A percentile compares a stretch with the other conserved stretches of the same genome.
Conservation (phyloP, 768 basidiomycete genomes). For the Rossbeevera mucosa region DNA sequence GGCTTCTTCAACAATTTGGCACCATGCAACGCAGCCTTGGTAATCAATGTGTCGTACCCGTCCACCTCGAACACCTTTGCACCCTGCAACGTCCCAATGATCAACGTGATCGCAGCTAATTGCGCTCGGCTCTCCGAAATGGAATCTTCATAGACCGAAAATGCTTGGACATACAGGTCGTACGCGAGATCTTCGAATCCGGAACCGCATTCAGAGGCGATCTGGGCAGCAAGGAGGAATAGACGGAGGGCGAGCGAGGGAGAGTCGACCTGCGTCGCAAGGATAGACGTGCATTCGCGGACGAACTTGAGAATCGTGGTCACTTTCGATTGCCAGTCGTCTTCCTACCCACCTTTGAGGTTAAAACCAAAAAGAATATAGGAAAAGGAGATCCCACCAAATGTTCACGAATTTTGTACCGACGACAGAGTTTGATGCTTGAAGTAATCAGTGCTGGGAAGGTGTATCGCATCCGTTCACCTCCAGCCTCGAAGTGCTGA, state of each 20-base stretch:
- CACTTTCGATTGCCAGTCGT: constrained; percentile 81
- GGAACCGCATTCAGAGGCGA: too few relatives aligned
- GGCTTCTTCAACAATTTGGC: constrained; percentile 92
- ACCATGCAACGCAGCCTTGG: constrained; percentile 94
- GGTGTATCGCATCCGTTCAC: constrained; percentile 94
- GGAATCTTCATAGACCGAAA: constrained; percentile 95
- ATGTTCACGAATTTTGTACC: constrained; percentile 77
- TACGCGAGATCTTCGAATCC: constrained; percentile 95
- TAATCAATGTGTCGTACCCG: constrained; percentile 96
- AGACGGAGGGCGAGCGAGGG: constrained; percentile 89
- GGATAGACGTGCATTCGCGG: constrained; percentile 87
- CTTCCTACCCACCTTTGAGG: constrained; percentile 48
- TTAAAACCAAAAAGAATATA: background rate
- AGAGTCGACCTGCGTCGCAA: constrained; percentile 90
- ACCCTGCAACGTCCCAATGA: constrained; percentile 86
- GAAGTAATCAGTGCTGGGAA: too few relatives aligned
- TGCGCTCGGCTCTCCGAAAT: constrained; percentile 96
- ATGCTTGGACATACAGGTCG: constrained; percentile 96
- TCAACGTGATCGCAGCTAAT: constrained; percentile 92
- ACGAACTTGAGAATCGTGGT: constrained; percentile 91
- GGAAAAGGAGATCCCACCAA: constrained; percentile 35
- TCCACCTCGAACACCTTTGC: constrained; percentile 90
- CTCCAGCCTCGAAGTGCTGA: constrained; percentile 84
- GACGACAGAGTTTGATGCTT: constrained; percentile 87
- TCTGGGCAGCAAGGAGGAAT: too few relatives aligned